Conservation (phyloP, 345 rosid species). For the Linum tenue region DNA sequence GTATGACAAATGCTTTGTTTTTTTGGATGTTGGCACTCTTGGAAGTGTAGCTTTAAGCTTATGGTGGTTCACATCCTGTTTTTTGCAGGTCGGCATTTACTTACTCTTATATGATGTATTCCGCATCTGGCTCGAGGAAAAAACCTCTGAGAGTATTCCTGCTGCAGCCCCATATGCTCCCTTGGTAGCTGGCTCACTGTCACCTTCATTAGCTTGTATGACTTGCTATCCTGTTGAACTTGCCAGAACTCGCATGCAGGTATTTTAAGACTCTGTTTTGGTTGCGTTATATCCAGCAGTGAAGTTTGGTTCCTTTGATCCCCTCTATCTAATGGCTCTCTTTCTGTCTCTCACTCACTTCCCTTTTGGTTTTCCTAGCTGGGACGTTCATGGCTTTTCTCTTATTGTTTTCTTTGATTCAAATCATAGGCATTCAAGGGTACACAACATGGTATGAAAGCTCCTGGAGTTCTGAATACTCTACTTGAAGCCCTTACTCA, state of each 20-base stretch:
- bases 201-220: constrained; percentile 85
- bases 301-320: background rate
- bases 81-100: constrained; percentile 80
- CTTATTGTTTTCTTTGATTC: background rate
- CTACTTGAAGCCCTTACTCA: constrained; percentile 53
- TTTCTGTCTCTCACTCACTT: background rate
- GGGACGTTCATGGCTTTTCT: background rate
- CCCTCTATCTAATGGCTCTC: too few species aligned
- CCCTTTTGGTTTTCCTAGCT: background rate
- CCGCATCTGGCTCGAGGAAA: constrained; percentile 65
- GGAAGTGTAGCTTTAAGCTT: background rate
- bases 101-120: constrained; percentile 88
- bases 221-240: constrained; percentile 93
- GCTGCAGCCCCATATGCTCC: constrained; percentile 50
- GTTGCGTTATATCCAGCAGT: background rate
- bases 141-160: constrained; percentile 39
- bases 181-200: constrained; percentile 68
- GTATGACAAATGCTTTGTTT: too few species aligned
- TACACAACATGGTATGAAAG: constrained; percentile 39
- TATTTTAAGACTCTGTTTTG: background rate
- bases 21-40: background rate
- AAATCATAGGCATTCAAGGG: constrained; percentile 66
- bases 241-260: constrained; percentile 99
- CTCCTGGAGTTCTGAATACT: constrained; percentile 80
- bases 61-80: background rate